Percentiles rank a stretch among this genome's conserved stretches.
These are phyloP conservation scores for Colletotrichum tofieldiae DNA, from an alignment of 2,329 filamentous ascomycete genomes.

Conservation along the genomic window DNA sequence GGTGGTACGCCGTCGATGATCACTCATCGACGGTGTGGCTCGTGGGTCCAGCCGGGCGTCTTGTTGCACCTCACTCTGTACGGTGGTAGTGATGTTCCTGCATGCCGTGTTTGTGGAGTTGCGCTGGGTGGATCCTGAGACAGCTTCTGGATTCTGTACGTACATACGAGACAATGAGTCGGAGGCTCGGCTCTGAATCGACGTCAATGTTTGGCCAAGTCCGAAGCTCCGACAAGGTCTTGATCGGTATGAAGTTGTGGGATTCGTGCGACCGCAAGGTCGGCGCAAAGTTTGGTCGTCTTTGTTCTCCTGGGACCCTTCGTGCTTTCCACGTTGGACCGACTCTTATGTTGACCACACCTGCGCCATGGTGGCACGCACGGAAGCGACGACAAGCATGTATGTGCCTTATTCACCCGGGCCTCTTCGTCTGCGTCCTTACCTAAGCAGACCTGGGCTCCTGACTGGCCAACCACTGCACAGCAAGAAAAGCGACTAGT, in stretches of 20 bases:
- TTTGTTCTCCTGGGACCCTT: constrained; percentile 11
- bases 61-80: not conserved
- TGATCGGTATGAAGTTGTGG: not conserved
- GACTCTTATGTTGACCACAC: not conserved
- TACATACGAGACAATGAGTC: not conserved
- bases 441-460: not conserved
- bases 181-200: not conserved
- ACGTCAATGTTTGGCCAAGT: not conserved
- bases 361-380: too few species aligned
- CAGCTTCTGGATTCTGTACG: not conserved
- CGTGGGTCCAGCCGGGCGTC: not conserved
- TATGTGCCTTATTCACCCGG: not conserved
- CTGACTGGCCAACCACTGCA: not conserved
- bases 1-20: not conserved
- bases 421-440: not conserved
- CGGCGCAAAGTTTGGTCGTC: not conserved
- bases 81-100: not conserved
- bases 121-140: not conserved
- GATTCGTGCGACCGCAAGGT: not conserved
- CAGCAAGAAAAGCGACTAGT: not conserved
- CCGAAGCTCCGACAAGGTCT: not conserved
- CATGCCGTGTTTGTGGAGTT: not conserved
- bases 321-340: constrained; percentile 9
- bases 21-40: constrained; percentile 5
- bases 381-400: not conserved